phyloP scores from a whole-genome alignment of 345 rosid species.

The Kernera saxatilis region DNA sequence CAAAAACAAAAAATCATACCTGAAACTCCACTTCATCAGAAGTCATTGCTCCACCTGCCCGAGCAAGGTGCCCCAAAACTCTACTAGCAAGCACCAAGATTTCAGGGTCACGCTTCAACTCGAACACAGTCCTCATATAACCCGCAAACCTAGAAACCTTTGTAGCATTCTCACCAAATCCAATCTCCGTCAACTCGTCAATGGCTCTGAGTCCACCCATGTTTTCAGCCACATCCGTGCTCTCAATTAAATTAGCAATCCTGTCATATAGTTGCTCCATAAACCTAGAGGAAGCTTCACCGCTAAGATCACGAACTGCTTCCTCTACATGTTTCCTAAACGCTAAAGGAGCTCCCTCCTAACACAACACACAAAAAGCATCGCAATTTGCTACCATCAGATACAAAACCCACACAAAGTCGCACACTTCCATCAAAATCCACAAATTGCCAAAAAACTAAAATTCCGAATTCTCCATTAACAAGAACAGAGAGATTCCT shows the following conservation, averaged over 20 bases:
- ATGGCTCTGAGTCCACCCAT: slow-evolving; percentile 88
- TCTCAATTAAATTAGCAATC: slow-evolving; percentile 61
- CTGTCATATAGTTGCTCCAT: slow-evolving; percentile 85
- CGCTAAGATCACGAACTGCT: slow-evolving; percentile 78
- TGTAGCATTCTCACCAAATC: slow-evolving; percentile 92
- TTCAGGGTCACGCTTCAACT: slow-evolving; percentile 76
- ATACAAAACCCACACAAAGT: not conserved
- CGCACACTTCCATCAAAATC: not conserved
- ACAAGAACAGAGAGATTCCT: not conserved
- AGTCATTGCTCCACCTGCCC: slow-evolving; percentile 99
- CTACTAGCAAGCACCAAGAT: slow-evolving; percentile 83
- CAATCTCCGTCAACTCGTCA: slow-evolving; percentile 88
- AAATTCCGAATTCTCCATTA: not conserved
- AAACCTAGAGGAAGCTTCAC: slow-evolving; percentile 82
- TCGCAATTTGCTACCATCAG: not conserved
- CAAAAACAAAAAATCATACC: slow-evolving; percentile 37
- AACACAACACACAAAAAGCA: not conserved
- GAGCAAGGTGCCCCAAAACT: slow-evolving; percentile 95
- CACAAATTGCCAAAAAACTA: not conserved
- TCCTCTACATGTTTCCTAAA: slow-evolving; percentile 85
- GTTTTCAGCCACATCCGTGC: slow-evolving; percentile 76
- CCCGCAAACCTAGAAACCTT: slow-evolving; percentile 83
- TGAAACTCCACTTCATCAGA: slow-evolving; percentile 98
- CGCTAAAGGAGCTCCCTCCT: slow-evolving; percentile 87
- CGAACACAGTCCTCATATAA: slow-evolving; percentile 74